phyloP scores from a whole-genome alignment of 768 basidiomycete species.

The Lactarius trivialis region DNA sequence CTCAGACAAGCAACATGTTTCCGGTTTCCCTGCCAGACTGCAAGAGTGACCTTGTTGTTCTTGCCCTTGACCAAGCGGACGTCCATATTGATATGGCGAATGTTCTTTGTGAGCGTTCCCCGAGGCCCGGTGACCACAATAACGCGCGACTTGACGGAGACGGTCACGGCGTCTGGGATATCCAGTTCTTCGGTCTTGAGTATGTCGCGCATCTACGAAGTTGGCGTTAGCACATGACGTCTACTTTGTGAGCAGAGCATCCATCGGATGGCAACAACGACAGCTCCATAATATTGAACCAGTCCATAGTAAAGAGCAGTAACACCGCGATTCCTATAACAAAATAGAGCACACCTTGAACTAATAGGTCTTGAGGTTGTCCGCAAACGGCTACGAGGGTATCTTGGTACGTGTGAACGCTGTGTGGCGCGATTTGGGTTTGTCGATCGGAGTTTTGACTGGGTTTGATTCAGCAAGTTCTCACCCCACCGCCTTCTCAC shows the following conservation, averaged over 20 bases:
- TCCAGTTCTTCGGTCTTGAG: constrained; percentile 90
- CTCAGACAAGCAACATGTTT: constrained; percentile 98
- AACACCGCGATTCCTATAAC: neutral
- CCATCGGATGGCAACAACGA: constrained; percentile 27
- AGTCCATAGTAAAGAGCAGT: neutral
- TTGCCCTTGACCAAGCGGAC: constrained; percentile 78
- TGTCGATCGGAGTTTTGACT: constrained; percentile 17
- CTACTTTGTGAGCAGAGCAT: constrained; percentile 33
- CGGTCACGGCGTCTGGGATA: constrained; percentile 78
- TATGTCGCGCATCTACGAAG: constrained; percentile 79
- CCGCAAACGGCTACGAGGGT: constrained; percentile 24
- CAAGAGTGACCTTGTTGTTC: constrained; percentile 74
- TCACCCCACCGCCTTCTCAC: neutral
- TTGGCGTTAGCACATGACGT: constrained; percentile 29
- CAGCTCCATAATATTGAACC: neutral
- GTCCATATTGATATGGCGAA: constrained; percentile 93
- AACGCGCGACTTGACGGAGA: constrained; percentile 84
- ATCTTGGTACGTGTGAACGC: constrained; percentile 16
- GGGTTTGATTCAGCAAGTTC: constrained; percentile 3
- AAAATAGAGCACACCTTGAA: constrained; percentile 28
- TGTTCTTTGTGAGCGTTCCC: constrained; percentile 85
- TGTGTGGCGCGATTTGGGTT: constrained; percentile 25
- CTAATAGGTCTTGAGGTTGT: constrained; percentile 30
- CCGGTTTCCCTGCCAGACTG: constrained; percentile 96
- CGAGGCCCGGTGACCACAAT: constrained; percentile 91